A percentile compares a stretch with the other conserved stretches of the same genome.
phyloP scores from a whole-genome alignment of 768 basidiomycete species.

The Boletus reticuloceps region DNA sequence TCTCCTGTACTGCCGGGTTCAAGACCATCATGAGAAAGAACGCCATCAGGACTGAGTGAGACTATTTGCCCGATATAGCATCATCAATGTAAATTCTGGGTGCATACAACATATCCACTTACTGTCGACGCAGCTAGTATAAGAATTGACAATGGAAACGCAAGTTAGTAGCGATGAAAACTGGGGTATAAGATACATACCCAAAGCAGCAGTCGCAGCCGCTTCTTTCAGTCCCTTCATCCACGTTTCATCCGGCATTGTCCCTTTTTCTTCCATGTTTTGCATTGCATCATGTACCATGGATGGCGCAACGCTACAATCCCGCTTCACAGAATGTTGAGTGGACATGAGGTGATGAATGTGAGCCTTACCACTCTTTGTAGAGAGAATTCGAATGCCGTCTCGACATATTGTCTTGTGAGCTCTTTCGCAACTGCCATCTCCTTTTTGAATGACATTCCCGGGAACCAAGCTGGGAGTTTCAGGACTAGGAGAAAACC shows the following conservation, averaged over 20 bases:
- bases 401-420: neutral
- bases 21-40: conserved; percentile 2
- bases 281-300: neutral
- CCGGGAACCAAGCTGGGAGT: conserved; percentile 15
- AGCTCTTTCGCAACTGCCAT: conserved; percentile 1
- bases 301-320: neutral
- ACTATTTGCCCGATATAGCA: neutral
- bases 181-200: neutral
- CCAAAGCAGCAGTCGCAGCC: neutral
- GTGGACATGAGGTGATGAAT: neutral
- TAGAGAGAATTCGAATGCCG: conserved; percentile 5
- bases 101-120: neutral
- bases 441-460: neutral
- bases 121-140: neutral
- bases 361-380: neutral
- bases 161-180: neutral
- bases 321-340: neutral
- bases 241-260: neutral
- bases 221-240: neutral
- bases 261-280: neutral
- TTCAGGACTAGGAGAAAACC: conserved; percentile 2
- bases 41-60: neutral
- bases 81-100: neutral
- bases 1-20: conserved; percentile 1
- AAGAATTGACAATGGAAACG: too few species aligned